Conservation (phyloP, 345 rosid genomes). For the Pugionium cornutum region DNA sequence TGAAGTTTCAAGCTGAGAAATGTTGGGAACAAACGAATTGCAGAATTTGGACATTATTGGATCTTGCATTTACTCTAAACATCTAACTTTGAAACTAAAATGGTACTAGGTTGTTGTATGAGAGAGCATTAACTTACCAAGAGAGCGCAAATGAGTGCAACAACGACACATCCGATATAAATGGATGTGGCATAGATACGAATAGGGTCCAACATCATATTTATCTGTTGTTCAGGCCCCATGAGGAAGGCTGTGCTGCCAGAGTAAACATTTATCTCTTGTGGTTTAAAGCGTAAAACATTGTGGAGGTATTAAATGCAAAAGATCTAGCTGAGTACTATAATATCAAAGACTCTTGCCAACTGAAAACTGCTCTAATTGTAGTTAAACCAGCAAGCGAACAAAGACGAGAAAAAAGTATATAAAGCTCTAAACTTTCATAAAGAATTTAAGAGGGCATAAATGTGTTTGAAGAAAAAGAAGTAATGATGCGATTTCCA, state of each 20-base stretch:
- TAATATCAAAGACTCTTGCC: neutral
- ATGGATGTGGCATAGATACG: conserved; percentile 75
- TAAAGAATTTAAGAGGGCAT: neutral
- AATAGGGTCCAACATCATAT: conserved; percentile 84
- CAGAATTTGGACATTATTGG: neutral
- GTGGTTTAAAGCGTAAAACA: conserved; percentile 18
- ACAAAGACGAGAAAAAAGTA: neutral
- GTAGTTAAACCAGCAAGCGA: neutral
- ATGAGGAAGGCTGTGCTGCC: conserved; percentile 97
- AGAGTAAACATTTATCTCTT: conserved; percentile 40
- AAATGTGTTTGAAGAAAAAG: neutral
- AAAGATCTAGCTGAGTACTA: conserved; percentile 1
- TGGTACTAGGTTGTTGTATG: neutral
- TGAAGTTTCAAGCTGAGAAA: conserved; percentile 1
- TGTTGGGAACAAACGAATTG: neutral
- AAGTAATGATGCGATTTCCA: neutral
- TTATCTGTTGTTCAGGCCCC: conserved; percentile 72
- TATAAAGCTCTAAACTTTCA: neutral
- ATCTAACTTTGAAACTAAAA: neutral
- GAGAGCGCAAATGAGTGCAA: conserved; percentile 85
- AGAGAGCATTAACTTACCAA: conserved; percentile 53
- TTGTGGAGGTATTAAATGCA: neutral
- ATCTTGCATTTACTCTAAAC: neutral
- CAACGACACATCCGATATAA: conserved; percentile 67
- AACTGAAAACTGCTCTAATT: neutral